phyloP scores from a whole-genome alignment of 2,329 filamentous ascomycete species.

The Sarocladium oryzae region DNA sequence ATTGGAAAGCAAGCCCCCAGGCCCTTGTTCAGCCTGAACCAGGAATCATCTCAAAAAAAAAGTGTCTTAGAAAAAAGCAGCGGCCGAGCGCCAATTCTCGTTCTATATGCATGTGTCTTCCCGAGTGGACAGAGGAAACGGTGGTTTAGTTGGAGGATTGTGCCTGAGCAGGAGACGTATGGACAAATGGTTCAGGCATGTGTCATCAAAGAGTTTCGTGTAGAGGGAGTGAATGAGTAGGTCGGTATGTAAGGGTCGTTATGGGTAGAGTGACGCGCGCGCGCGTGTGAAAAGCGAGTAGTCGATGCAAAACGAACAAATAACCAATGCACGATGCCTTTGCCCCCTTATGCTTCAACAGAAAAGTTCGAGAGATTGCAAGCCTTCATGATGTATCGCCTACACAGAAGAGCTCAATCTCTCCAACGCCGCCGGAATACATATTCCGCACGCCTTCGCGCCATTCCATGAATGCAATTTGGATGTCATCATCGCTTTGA shows the following conservation, averaged over 20 bases:
- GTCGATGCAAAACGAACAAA: not conserved
- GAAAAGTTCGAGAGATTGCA: not conserved
- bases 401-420: slow-evolving; percentile 83
- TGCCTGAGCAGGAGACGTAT: not conserved
- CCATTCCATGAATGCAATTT: slow-evolving; percentile 93
- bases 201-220: not conserved
- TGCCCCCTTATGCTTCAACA: not conserved
- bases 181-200: not conserved
- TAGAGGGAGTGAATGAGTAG: not conserved
- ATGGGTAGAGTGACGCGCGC: not conserved
- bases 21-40: too few species aligned
- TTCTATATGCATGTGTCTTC: slow-evolving; percentile 9
- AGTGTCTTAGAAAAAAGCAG: not conserved
- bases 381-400: slow-evolving; percentile 31
- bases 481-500: slow-evolving; percentile 91
- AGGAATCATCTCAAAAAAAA: too few species aligned
- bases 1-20: too few species aligned
- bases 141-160: not conserved
- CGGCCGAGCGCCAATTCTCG: slow-evolving; percentile 1
- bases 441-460: slow-evolving; percentile 58
- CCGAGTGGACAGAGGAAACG: not conserved
- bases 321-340: not conserved
- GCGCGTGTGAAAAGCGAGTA: not conserved
- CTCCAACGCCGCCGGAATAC: slow-evolving; percentile 66
- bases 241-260: not conserved